Percentiles rank a stretch among this genome's conserved stretches.
Conservation (phyloP, 768 basidiomycete species). For the Lentinula lateritia region DNA sequence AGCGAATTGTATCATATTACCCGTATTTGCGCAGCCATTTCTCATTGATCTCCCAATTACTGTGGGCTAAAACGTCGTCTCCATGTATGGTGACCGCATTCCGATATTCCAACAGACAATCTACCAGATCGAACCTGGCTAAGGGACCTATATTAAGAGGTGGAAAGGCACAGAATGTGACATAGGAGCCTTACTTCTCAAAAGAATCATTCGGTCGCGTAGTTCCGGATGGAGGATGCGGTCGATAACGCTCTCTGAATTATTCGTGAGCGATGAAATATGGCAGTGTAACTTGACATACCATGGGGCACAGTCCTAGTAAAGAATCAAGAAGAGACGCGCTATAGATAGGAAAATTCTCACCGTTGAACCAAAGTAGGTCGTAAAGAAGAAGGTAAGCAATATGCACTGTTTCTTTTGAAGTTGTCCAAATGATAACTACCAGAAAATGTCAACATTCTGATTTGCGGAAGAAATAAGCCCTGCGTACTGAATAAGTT, state of each 20-base stretch:
- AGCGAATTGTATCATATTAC: slow-evolving; percentile 33
- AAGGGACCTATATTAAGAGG: slow-evolving; percentile 1
- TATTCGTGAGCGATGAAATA: slow-evolving; percentile 8
- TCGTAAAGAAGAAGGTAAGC: slow-evolving; percentile 80
- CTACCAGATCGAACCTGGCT: slow-evolving; percentile 78
- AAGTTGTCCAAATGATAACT: slow-evolving; percentile 93
- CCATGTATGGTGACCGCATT: slow-evolving; percentile 73
- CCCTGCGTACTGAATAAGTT: slow-evolving; percentile 64
- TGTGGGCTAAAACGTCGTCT: slow-evolving; percentile 85
- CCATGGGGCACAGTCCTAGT: slow-evolving; percentile 80
- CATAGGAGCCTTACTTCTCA: slow-evolving; percentile 52
- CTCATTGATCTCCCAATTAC: slow-evolving; percentile 87
- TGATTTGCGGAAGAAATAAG: neutral
- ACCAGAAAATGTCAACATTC: neutral
- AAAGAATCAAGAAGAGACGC: slow-evolving; percentile 7
- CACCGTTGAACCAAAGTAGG: slow-evolving; percentile 87
- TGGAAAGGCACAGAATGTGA: slow-evolving; percentile 1
- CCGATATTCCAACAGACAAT: slow-evolving; percentile 73
- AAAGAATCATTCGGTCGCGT: slow-evolving; percentile 85
- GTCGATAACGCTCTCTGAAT: slow-evolving; percentile 84
- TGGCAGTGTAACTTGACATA: slow-evolving; percentile 22
- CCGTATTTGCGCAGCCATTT: slow-evolving; percentile 79
- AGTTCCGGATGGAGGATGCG: slow-evolving; percentile 85
- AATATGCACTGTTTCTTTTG: slow-evolving; percentile 79
- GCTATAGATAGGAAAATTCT: slow-evolving; percentile 7